Percentiles rank a stretch among this genome's conserved stretches.
Evolutionary conservation across 2,329 filamentous ascomycete genomes (phyloP).

Genomic region (Cytospora piceicola): DNA sequence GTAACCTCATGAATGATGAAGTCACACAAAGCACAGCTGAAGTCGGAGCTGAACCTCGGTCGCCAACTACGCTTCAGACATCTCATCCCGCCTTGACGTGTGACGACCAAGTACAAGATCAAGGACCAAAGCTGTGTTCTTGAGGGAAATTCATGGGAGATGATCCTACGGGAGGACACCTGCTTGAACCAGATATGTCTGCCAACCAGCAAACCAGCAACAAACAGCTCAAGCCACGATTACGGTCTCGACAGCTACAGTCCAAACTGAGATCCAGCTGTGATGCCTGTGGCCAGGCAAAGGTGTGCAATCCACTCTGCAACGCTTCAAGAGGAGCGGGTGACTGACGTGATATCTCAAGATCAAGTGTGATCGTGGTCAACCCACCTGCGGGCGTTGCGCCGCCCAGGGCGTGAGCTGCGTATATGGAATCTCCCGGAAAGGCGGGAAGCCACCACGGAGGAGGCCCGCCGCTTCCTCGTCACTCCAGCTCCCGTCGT

Average conservation of each 20-base stretch:
- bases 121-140: too few species aligned
- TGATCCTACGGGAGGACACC: too few species aligned
- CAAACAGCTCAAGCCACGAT: background rate
- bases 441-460: background rate
- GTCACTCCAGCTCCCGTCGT: background rate
- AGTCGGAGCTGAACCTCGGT: too few species aligned
- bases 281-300: background rate
- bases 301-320: background rate
- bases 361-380: conserved; percentile 2
- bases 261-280: background rate
- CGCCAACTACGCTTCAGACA: too few species aligned
- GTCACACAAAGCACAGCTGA: too few species aligned
- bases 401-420: background rate
- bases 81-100: too few species aligned
- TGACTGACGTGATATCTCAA: background rate
- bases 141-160: too few species aligned
- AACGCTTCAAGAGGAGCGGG: too few species aligned
- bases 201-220: background rate
- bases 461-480: background rate
- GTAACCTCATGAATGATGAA: too few species aligned
- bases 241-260: background rate
- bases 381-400: background rate
- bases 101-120: too few species aligned
- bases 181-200: too few species aligned
- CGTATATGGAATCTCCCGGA: background rate